phyloP scores from a whole-genome alignment of 1,284 basidiomycete species.

The Clitocybe nebularis region DNA sequence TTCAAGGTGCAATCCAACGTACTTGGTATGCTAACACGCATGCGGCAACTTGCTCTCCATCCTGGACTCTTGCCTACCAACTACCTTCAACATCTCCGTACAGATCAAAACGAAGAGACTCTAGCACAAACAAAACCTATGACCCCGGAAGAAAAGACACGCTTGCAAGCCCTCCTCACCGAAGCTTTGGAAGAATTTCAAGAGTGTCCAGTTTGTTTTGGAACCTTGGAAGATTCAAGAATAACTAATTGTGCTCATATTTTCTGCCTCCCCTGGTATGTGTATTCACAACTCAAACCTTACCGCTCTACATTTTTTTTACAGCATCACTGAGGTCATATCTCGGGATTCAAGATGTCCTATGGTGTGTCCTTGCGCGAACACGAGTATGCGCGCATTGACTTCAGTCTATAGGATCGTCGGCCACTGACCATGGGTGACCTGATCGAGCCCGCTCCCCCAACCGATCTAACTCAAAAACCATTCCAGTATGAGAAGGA shows the following conservation, averaged over 20 bases:
- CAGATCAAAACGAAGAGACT: slow-evolving; percentile 31
- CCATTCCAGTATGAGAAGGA: slow-evolving; percentile 36
- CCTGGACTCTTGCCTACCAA: slow-evolving; percentile 72
- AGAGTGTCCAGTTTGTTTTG: slow-evolving; percentile 82
- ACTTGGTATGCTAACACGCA: slow-evolving; percentile 78
- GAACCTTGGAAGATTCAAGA: slow-evolving; percentile 59
- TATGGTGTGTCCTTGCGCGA: slow-evolving; percentile 46
- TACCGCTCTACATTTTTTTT: slow-evolving; percentile 2
- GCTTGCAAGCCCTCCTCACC: slow-evolving; percentile 61
- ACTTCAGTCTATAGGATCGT: slow-evolving; percentile 53
- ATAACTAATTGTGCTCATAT: slow-evolving; percentile 79
- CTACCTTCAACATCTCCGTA: slow-evolving; percentile 69
- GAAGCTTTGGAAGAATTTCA: slow-evolving; percentile 78
- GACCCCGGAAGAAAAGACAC: slow-evolving; percentile 46
- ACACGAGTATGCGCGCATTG: background rate
- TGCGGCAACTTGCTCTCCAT: slow-evolving; percentile 84
- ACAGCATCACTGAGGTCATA: slow-evolving; percentile 66
- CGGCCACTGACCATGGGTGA: slow-evolving; percentile 55
- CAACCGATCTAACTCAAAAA: slow-evolving; percentile 62
- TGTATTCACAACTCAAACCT: background rate
- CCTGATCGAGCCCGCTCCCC: slow-evolving; percentile 66
- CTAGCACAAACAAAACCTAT: slow-evolving; percentile 29
- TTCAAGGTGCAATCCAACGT: slow-evolving; percentile 65
- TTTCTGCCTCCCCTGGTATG: slow-evolving; percentile 74
- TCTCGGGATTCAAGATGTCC: slow-evolving; percentile 71